These are phyloP conservation scores for Pisolithus sp. DNA, from an alignment of 768 basidiomycete genomes.

Conservation along the genomic window DNA sequence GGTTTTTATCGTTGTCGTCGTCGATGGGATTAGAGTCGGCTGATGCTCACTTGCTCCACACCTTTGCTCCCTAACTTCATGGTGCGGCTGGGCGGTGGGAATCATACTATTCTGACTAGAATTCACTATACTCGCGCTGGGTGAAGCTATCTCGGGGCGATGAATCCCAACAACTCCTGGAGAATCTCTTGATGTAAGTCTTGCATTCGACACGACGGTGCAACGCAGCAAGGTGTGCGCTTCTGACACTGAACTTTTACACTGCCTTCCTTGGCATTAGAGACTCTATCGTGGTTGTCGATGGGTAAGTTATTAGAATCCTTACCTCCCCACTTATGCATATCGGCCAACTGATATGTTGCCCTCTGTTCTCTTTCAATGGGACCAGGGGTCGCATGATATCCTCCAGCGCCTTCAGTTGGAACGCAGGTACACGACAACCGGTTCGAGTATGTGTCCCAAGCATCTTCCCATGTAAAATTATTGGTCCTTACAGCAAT, in stretches of 20 bases:
- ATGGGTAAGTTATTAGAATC: no score
- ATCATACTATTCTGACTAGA: conserved; percentile 5
- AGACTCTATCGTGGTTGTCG: no score
- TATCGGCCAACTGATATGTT: background rate
- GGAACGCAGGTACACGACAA: background rate
- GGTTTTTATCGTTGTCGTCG: background rate
- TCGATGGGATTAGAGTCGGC: background rate
- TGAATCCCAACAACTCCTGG: conserved; percentile 17
- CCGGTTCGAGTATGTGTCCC: background rate
- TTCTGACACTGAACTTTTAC: no score
- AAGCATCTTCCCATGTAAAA: background rate
- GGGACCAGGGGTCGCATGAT: background rate
- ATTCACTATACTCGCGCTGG: conserved; percentile 21
- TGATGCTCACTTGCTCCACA: background rate
- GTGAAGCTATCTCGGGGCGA: conserved; percentile 18
- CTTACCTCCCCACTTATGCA: no score
- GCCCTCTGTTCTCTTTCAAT: background rate
- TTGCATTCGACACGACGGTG: background rate
- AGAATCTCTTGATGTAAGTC: conserved; percentile 25
- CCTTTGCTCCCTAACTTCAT: background rate
- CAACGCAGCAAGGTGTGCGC: background rate
- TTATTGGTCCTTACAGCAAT: background rate
- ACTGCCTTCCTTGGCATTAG: no score
- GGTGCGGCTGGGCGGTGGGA: no score
- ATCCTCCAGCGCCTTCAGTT: background rate